Percentiles rank a stretch among this genome's conserved stretches.
phyloP scores from a whole-genome alignment of 2,329 filamentous ascomycete species.

The Monilinia laxa region DNA sequence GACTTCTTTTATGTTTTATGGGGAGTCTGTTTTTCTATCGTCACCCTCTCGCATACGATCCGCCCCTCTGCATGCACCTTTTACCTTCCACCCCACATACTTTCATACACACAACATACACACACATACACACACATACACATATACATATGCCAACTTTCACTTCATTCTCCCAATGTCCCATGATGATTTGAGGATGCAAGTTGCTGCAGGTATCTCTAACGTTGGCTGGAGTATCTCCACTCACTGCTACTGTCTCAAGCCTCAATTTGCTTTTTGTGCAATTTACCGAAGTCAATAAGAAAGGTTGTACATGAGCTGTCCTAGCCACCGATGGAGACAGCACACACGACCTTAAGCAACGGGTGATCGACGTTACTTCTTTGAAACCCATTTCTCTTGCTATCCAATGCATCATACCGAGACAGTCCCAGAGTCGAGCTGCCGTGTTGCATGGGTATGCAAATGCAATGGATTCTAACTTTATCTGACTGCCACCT shows the following conservation, averaged over 20 bases:
- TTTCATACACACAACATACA: conserved; percentile 27
- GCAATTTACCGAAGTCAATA: conserved; percentile 31
- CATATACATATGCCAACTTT: conserved; percentile 33
- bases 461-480: conserved; percentile 37
- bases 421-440: conserved; percentile 39
- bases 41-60: conserved; percentile 23
- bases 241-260: conserved; percentile 36
- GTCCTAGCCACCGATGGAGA: conserved; percentile 38
- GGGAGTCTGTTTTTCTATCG: conserved; percentile 26
- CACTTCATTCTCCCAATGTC: conserved; percentile 31
- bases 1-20: conserved; percentile 15
- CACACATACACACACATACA: conserved; percentile 24
- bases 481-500: conserved; percentile 38
- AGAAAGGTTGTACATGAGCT: conserved; percentile 37
- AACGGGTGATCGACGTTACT: conserved; percentile 41
- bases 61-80: conserved; percentile 23
- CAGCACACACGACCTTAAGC: conserved; percentile 38
- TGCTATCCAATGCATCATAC: conserved; percentile 40
- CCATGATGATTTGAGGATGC: conserved; percentile 36
- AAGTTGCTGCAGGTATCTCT: conserved; percentile 34
- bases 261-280: conserved; percentile 36
- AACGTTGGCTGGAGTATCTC: conserved; percentile 39
- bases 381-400: conserved; percentile 33
- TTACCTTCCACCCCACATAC: conserved; percentile 26
- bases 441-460: conserved; percentile 39